Base-by-base conservation (phyloP, 148 eudicot species). In the Cornus kousa region DNA sequence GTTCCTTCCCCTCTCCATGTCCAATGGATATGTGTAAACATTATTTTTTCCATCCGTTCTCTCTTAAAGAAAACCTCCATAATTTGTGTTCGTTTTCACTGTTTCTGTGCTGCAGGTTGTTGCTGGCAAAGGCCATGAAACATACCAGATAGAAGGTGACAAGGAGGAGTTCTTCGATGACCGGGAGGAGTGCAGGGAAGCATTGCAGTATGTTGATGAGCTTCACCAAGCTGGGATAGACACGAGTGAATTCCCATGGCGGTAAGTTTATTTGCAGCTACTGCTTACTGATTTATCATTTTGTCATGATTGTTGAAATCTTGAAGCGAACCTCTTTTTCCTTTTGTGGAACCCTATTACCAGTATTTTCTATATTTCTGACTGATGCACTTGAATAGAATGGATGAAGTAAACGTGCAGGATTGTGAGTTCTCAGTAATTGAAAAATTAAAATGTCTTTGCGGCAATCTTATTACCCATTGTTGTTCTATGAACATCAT, bases 151-250 rank as follows among this genome's bases (percentile, higher is more conserved):
- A 75, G 97, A 90, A 87, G 98, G 95, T 32, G 91, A 94, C 33
- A 91, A 91, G 82, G 87, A 55, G 31, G 97, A 92, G 81, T 92
- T 89, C 85, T 92, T 96, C 80, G 99, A 96, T 85, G 99, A 96
- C 67, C 82, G 98, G 23, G 98, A 94, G 80, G 98, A 92, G 79
- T 96, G 99, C 82, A 84, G 98, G 80, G 99, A 96, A 86, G 99
- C 99, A 71, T 68, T 96, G 79, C 97, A 94, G 83, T 92, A 92
- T 81, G 99, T 96, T 59, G 97, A 94, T 75, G 99, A 92, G 87
- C 94, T 96, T 85, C 99, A 96, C 87, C 97, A 89, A 87, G 97
- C 97, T 79, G 99, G 99, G 72, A 91, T 96, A 77, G 99, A 96
- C 87, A 96, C 99, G 5, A 96, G 97, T 87, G 99, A 95, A 90